phyloP scores from a whole-genome alignment of 805 yeast genomes.

The Spathaspora hagerdaliae region DNA sequence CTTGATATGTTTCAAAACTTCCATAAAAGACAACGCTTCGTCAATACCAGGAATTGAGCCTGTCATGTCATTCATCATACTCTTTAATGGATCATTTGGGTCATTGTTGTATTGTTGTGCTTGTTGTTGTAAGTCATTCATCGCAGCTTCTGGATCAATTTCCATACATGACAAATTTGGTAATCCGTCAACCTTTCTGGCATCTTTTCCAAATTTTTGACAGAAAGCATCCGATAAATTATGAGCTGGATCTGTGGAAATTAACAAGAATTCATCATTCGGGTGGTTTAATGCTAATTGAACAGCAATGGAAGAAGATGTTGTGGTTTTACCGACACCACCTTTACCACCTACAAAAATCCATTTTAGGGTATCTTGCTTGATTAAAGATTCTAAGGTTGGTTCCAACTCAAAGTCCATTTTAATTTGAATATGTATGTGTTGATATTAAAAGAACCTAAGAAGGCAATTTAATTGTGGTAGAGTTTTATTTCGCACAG shows the following conservation, averaged over 20 bases:
- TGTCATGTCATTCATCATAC: constrained; percentile 85
- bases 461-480: neutral
- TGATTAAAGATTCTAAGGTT: constrained; percentile 60
- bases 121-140: constrained; percentile 75
- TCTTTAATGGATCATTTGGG: constrained; percentile 59
- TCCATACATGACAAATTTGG: constrained; percentile 94
- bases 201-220: constrained; percentile 96
- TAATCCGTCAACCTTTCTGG: constrained; percentile 88
- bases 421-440: neutral
- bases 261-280: constrained; percentile 72
- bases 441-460: neutral
- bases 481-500: neutral
- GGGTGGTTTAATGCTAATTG: constrained; percentile 87
- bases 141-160: constrained; percentile 91
- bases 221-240: constrained; percentile 93
- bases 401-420: constrained; percentile 69
- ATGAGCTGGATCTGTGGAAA: constrained; percentile 98
- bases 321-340: constrained; percentile 98
- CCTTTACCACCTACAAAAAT: constrained; percentile 99
- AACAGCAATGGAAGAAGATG: constrained; percentile 91
- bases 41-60: constrained; percentile 97
- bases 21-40: constrained; percentile 97
- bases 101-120: constrained; percentile 54
- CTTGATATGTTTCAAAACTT: constrained; percentile 94
- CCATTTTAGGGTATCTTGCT: constrained; percentile 79